Evolutionary conservation across 306 rosid genomes (phyloP).

Genomic region (Sophora flavescens): DNA sequence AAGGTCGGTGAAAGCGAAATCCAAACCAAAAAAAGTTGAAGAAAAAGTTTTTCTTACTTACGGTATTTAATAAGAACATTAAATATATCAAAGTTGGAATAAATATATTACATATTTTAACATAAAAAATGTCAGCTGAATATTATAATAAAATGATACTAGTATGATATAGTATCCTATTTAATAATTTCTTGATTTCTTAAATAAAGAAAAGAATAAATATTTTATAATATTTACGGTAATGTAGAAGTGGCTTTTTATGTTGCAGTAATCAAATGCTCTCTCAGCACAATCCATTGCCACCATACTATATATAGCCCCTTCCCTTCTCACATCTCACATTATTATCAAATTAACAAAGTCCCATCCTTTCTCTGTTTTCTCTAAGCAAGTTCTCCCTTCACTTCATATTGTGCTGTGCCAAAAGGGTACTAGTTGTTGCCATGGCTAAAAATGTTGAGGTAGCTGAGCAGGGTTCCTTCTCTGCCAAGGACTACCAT

Average conservation of each 20-base stretch:
- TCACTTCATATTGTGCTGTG: background rate
- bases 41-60: too few relatives aligned
- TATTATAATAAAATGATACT: too few relatives aligned
- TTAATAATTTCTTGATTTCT: too few relatives aligned
- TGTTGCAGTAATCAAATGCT: constrained; percentile 14
- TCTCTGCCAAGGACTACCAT: constrained; percentile 41
- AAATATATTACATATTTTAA: too few relatives aligned
- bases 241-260: too few relatives aligned
- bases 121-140: too few relatives aligned
- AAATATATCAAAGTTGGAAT: too few relatives aligned
- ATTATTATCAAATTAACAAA: background rate
- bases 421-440: background rate
- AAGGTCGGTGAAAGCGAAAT: constrained; percentile 26
- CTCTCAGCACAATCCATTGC: background rate
- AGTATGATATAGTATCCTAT: too few relatives aligned
- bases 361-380: background rate
- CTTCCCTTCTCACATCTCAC: constrained; percentile 30
- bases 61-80: too few relatives aligned
- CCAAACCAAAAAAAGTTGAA: too few relatives aligned
- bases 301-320: constrained; percentile 23
- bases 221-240: too few relatives aligned
- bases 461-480: constrained; percentile 33
- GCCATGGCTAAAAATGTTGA: constrained; percentile 44
- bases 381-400: background rate
- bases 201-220: too few relatives aligned